phyloP scores from a whole-genome alignment of 1,139 yeast genomes.

The Nakaseomyces uthaithaninus region DNA sequence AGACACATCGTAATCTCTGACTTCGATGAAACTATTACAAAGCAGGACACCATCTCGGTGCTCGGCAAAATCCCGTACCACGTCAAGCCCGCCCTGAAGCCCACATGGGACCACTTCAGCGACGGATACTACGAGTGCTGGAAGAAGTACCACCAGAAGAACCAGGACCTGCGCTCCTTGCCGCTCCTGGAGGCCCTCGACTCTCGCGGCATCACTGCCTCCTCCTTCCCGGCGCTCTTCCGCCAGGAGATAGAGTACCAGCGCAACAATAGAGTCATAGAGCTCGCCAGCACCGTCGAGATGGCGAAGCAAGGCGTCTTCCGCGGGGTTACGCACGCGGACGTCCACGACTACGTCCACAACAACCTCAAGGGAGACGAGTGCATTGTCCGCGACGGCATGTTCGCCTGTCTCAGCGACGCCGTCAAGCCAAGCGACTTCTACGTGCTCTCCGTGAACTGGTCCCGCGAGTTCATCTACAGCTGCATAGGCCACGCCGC shows the following conservation, averaged over 20 bases:
- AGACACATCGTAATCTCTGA: slow-evolving; percentile 24
- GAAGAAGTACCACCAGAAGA: slow-evolving; percentile 3
- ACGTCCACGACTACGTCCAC: slow-evolving; percentile 13
- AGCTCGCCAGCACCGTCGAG: slow-evolving; percentile 22
- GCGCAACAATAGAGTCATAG: slow-evolving; percentile 17
- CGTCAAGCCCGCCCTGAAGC: slow-evolving; percentile 14
- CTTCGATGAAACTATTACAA: slow-evolving; percentile 31
- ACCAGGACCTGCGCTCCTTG: slow-evolving; percentile 2
- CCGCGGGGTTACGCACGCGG: slow-evolving; percentile 15
- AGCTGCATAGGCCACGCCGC: slow-evolving; percentile 3
- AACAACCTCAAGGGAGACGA: slow-evolving; percentile 1
- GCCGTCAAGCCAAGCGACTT: slow-evolving; percentile 10
- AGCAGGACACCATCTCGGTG: slow-evolving; percentile 23
- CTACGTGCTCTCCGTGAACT: slow-evolving; percentile 27
- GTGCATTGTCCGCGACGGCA: slow-evolving; percentile 1
- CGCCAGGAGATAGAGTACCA: slow-evolving; percentile 17
- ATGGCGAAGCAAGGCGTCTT: slow-evolving; percentile 19
- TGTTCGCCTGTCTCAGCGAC: background rate
- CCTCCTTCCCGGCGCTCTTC: slow-evolving; percentile 9
- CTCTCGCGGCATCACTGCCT: background rate
- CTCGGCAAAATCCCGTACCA: slow-evolving; percentile 23
- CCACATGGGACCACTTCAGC: slow-evolving; percentile 24
- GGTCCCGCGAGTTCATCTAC: slow-evolving; percentile 29
- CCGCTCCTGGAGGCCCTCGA: background rate
- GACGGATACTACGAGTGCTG: slow-evolving; percentile 20